Evolutionary conservation across 805 yeast genomes (phyloP), one percentile per base, ranked within the genome.

Genomic region (Kurtzmaniella fragi): DNA sequence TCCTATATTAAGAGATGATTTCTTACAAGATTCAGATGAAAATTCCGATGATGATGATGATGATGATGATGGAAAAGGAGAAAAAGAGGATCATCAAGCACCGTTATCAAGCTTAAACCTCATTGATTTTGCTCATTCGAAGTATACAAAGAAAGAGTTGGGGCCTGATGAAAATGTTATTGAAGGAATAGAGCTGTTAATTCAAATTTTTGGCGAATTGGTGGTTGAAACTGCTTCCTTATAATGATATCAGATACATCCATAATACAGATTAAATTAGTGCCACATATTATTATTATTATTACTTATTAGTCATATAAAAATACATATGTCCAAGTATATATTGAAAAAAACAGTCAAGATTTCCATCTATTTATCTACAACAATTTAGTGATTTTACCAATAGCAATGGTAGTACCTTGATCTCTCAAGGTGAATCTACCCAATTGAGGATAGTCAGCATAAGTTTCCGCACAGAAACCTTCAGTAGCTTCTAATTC

Each of bases 401-500:
- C 99, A 64, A 93, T 93, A 49, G 99, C 99, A 67, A 93, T 90
- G 39, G 99, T 93, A 46, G 81, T 81, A 61, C 98, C 99, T 71
- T 93, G 98, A 68, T 93, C 99, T 77, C 99, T 89, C 63, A 93
- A 77, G 23, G 99, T 93, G 66, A 93, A 93, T 69, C 99, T 82
- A 61, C 99, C 99, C 56, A 93, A 77, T 69, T 93, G 98, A 50
- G 91, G 97, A 60, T 90, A 87, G 59, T 87, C 95, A 51, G 74
- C 81, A 62, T 84, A 93, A 34, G 95, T 82, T 71, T 93, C 99
- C 38, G 91, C 82, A 72, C 98, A 93, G 29, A 93, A 86, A 17
- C 96, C 91, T 52, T 80, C 89, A 34, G 80, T 71, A 13, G 89
- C 73, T 69, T 90, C 96, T 56, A 93, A 72, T 32, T 84, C 78